Base-by-base conservation (phyloP, 2,329 filamentous ascomycete genomes). In the Peltaster fructicola region DNA sequence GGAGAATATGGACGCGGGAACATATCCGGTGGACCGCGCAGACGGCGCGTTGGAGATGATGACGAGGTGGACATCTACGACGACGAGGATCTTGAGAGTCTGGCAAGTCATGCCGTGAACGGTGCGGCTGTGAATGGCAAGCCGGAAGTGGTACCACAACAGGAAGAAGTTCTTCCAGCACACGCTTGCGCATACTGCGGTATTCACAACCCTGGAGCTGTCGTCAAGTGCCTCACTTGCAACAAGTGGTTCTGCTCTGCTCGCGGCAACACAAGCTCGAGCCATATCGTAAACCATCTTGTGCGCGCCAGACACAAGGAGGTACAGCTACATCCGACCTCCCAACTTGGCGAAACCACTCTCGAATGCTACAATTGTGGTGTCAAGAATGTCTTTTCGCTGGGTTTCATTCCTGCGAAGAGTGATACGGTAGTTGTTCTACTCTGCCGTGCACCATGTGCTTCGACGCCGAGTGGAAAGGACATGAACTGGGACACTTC, bases 401-500 rank as follows among this genome's bases (percentile, higher is more conserved):
- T 98, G 14, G 88, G 88, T 5, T 98, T 98, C 50, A 98, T 98
- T 40, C 90, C 88, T 7, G 88, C 88, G 29, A 98, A 98, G 50
- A 95, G 88, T 7, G 90, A 98, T 45, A 93, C 88, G 0, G 88
- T 98, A 14, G 90, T 98, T 6, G 88, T 98, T 13, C 69, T 98
- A 21, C 67, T 98, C 17, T 98, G 88, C 51, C 82, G 88, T 32
- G 88, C 95, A 53, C 88, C 88, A 22, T 98, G 88, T 52, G 88
- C 85, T 16, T 76, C 88, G 14, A 85, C 79, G 56, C 78, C 84
- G 2, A 95, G 88, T 16, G 85, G 81, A 37, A 98, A 98, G 55
- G 88, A 98, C 45, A 95, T 98, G 84, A 98, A 88, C 51, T 98
- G 88, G 88, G 88, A 98, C 50, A 90, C 84, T 5, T 91, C 85